A percentile compares a stretch with the other conserved stretches of the same genome.
Conservation (phyloP, 129 eudicot species). For the Kitagawia praeruptora region DNA sequence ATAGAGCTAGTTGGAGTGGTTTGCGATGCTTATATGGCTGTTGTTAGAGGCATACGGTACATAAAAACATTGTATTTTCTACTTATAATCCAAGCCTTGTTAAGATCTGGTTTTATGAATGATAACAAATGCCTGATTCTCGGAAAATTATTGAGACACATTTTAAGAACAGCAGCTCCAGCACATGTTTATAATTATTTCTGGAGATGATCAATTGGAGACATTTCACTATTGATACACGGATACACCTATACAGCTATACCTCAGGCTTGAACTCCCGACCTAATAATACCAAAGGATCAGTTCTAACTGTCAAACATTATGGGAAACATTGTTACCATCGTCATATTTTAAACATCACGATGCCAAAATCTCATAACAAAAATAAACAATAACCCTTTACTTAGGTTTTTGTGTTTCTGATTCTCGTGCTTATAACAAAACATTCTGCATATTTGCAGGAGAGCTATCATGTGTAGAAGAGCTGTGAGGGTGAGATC, state of each 20-base stretch:
- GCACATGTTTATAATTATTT: background rate
- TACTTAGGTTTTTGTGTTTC: background rate
- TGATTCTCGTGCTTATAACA: background rate
- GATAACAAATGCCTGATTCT: background rate
- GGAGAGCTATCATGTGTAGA: conserved; percentile 91
- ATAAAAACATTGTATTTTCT: background rate
- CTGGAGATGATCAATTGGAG: background rate
- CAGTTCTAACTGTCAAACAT: background rate
- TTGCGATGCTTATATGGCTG: conserved; percentile 96
- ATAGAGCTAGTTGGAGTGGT: conserved; percentile 89
- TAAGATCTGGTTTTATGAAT: background rate
- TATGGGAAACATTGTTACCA: background rate
- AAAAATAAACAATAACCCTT: background rate
- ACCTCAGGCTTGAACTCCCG: background rate
- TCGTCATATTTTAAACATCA: background rate
- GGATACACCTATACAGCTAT: background rate
- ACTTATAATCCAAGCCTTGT: background rate
- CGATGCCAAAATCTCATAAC: background rate
- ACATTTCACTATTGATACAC: background rate
- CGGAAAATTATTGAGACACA: background rate
- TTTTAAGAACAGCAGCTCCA: background rate
- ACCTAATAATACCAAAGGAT: background rate
- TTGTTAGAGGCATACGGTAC: conserved; percentile 88
- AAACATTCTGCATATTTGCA: conserved; percentile 12
- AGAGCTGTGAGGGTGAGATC: conserved; percentile 95